Base-by-base conservation (phyloP, 108 stramenopile species). In the Cyclotella cryptica region DNA sequence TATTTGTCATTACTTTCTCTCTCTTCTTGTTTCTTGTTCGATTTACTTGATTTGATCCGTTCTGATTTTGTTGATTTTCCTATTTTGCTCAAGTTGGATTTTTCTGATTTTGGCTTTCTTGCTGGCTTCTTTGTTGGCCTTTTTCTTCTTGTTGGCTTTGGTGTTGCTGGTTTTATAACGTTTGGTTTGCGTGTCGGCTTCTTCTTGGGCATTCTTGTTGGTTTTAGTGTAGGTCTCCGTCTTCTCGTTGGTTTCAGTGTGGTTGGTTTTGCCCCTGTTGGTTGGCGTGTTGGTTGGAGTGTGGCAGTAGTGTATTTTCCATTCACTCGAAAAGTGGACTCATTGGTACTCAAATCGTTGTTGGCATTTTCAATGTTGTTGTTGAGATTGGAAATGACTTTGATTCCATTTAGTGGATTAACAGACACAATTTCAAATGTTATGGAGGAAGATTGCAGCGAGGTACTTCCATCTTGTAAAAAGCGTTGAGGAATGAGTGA, bases 331-430 rank as follows among this genome's bases (percentile, higher is more conserved):
- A 45, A 45, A 45, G 44, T 45, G 9, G 44, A 9, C 9, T 13
- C 13, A 45, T 45, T 53, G 52, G 10, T 19, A 19, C n/a, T 19
- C 18, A 53, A 53, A n/a, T 53, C 52, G 7, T 53, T 53, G 52
- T 53, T 53, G 52, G 52, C 52, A 19, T n/a, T 53, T 12, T 14
- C 19, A 19, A 53, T 53, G n/a, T 53, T 53, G n/a, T 19, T 53
- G n/a, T 53, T 53, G 18, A 53, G 52, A n/a, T 53, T 53, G 52
- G 52, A 53, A 53, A 19, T 53, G n/a, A 53, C 52, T 6, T n/a
- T 19, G 7, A 6, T 19, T 53, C 19, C 52, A 53, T 53, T 19
- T 19, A 53, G 19, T 7, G 52, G 52, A n/a, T 14, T 53, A n/a
- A 6, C 6, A 19, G 52, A 53, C 18, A 19, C 14, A n/a, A 53